A percentile compares a stretch with the other conserved stretches of the same genome.
phyloP scores from a whole-genome alignment of 768 basidiomycete genomes.

The Lactifluus echinatus region DNA sequence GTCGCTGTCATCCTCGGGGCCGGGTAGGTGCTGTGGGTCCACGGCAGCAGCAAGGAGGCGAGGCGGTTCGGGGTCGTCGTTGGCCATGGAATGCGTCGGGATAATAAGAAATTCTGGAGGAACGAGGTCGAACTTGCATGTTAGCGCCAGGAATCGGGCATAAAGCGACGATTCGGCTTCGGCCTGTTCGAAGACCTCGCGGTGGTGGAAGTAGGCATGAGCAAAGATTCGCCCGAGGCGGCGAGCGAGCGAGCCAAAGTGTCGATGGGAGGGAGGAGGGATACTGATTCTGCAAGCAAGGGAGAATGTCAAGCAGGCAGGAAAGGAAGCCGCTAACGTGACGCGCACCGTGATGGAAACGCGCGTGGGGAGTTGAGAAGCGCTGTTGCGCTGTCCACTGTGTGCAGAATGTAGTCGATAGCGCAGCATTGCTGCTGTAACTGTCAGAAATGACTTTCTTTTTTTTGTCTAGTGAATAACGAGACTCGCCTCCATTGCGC shows the following conservation, averaged over 20 bases:
- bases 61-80: constrained; percentile 24
- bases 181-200: constrained; percentile 82
- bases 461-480: background rate
- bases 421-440: constrained; percentile 79
- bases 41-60: constrained; percentile 18
- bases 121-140: constrained; percentile 72
- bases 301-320: constrained; percentile 5
- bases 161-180: constrained; percentile 89
- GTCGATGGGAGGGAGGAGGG: constrained; percentile 70
- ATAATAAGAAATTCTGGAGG: constrained; percentile 79
- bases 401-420: constrained; percentile 92
- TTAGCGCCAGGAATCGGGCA: constrained; percentile 80
- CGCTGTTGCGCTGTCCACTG: constrained; percentile 87
- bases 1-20: constrained; percentile 13
- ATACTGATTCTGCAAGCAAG: constrained; percentile 57
- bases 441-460: background rate
- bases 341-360: constrained; percentile 76
- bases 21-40: constrained; percentile 6
- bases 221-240: constrained; percentile 92
- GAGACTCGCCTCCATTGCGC: constrained; percentile 67
- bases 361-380: constrained; percentile 83
- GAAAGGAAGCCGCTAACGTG: constrained; percentile 8
- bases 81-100: constrained; percentile 36
- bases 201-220: constrained; percentile 93
- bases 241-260: constrained; percentile 83